phyloP scores from a whole-genome alignment of 306 rosid species.

The Leucaena leucocephala region DNA sequence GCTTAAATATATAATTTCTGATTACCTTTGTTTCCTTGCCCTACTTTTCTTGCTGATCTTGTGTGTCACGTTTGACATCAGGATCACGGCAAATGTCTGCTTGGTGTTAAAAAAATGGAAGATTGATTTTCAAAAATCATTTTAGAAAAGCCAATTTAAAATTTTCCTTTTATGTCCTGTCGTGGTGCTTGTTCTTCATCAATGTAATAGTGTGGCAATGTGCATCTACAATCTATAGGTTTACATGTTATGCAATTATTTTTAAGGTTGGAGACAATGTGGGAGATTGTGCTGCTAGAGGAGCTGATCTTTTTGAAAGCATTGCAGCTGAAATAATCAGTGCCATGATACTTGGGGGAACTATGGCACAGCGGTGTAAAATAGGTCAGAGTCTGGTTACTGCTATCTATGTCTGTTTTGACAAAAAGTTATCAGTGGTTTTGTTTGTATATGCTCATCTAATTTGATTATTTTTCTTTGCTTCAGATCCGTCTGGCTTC shows the following conservation, averaged over 20 bases:
- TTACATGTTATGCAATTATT: conserved; percentile 36
- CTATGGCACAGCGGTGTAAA: conserved; percentile 96
- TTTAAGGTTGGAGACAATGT: conserved; percentile 97
- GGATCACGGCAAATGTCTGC: neutral
- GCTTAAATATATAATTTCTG: conserved; percentile 10
- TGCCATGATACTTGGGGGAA: conserved; percentile 98
- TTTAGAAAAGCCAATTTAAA: neutral
- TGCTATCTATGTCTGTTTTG: conserved; percentile 22
- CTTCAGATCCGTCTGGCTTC: conserved; percentile 97
- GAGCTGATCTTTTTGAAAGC: conserved; percentile 99
- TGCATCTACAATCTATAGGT: conserved; percentile 14
- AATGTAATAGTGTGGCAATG: neutral
- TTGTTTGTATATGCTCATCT: conserved; percentile 32
- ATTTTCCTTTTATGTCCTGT: neutral
- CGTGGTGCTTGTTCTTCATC: neutral
- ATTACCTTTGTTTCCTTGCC: conserved; percentile 31
- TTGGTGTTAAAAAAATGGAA: neutral
- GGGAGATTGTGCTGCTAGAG: conserved; percentile 99
- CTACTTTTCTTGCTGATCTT: conserved; percentile 14
- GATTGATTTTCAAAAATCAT: neutral
- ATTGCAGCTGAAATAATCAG: conserved; percentile 98
- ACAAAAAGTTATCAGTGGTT: conserved; percentile 13
- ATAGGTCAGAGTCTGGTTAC: conserved; percentile 54
- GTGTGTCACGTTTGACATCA: neutral
- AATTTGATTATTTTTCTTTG: conserved; percentile 45